These are phyloP conservation scores for Chamaecrista fasciculata DNA, from an alignment of 306 rosid species.

Conservation along the genomic window DNA sequence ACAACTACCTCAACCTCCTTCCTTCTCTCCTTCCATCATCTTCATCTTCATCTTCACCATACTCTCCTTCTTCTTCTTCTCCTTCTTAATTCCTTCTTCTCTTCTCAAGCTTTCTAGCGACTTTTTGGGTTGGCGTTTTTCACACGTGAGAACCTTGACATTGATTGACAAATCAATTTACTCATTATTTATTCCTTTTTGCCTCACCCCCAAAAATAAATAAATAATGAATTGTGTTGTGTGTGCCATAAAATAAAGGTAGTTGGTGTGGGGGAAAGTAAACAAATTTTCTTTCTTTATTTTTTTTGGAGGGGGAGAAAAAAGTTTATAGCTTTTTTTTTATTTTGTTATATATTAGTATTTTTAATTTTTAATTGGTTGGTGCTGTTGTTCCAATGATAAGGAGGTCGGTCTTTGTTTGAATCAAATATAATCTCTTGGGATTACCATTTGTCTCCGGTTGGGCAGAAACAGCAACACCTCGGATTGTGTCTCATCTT, in stretches of 20 bases:
- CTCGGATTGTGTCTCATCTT: constrained; percentile 25
- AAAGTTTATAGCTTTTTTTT: background rate
- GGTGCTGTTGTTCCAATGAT: constrained; percentile 85
- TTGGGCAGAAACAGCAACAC: constrained; percentile 29
- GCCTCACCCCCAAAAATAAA: background rate
- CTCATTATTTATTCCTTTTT: constrained; percentile 45
- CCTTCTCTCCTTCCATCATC: background rate
- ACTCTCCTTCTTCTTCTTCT: constrained; percentile 6
- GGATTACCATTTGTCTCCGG: constrained; percentile 60
- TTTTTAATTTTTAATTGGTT: constrained; percentile 47
- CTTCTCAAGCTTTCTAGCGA: constrained; percentile 33
- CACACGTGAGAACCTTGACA: constrained; percentile 62
- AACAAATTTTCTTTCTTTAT: constrained; percentile 17
- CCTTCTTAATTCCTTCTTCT: no score
- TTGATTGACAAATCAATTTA: constrained; percentile 48
- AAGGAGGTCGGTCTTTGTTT: constrained; percentile 63
- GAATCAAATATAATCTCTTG: constrained; percentile 48
- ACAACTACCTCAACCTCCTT: constrained; percentile 42
- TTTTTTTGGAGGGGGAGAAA: no score
- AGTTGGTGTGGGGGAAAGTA: constrained; percentile 54
- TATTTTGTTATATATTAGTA: constrained; percentile 16
- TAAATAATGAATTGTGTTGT: background rate
- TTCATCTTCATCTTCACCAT: background rate
- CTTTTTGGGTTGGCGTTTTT: constrained; percentile 40
- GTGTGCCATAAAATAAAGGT: constrained; percentile 27